Evolutionary conservation across 306 rosid species (phyloP), one percentile per base, ranked within the genome.

Genomic region (Alnus glutinosa): DNA sequence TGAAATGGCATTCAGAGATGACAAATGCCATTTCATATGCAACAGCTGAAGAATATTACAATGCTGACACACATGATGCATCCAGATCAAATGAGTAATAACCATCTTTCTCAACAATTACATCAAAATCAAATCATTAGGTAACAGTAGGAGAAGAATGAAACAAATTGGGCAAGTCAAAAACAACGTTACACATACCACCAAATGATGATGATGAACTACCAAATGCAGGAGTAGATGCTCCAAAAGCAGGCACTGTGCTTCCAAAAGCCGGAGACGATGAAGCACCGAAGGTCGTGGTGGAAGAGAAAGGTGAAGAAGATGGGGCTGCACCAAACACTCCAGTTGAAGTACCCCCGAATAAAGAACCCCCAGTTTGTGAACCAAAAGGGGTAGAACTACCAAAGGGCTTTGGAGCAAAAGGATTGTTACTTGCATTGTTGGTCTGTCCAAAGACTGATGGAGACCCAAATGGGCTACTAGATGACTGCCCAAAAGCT

Each of bases 401-500:
- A 62, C 97, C 96, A 84, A 89, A 96, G 10, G 99, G 94, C 71
- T 88, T 92, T 15, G 98, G 88, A 36, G 93, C 92, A 88, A 93
- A 93, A 47, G 97, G 97, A 82, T 90, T 90, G 83, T 58, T 88
- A 78, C 34, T 88, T 46, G 95, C 79, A 81, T 77, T 84, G 84
- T 77, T 89, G 66, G 80, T 86, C 85, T 87, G 97, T 72, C 98
- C 98, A 67, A 95, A 95, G 69, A 77, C 92, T 8, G 97, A 80
- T 51, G 89, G 98, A n/a, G 95, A 89, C 71, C 88, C 96, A 81
- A 93, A 91, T 0, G 97, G 98, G 86, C 92, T 96, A 49, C 84
- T 70, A 5, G 98, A 91, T 3, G 97, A 83, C 87, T 91, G 94
- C 85, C 98, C 97, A 77, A 93, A 93, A 86, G 98, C 99, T 96